A percentile compares a stretch with the other conserved stretches of the same genome.
Conservation (phyloP, 2,329 filamentous ascomycete genomes). For the Rhinocladiella similis region DNA sequence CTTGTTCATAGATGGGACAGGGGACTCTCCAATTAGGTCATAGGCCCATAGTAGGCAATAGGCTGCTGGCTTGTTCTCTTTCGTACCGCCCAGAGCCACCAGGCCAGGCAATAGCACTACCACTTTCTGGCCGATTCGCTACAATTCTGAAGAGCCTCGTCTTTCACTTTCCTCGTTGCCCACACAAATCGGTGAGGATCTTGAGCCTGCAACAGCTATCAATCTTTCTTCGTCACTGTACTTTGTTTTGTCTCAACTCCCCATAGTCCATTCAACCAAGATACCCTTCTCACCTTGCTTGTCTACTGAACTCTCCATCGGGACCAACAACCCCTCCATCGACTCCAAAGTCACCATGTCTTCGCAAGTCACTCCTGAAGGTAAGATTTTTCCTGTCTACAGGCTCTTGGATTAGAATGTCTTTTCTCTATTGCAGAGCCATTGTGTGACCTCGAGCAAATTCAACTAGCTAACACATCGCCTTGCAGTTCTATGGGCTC, state of each 20-base stretch:
- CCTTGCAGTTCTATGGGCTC: constrained; percentile 85
- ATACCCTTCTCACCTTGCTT: neutral
- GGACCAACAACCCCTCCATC: constrained; percentile 10
- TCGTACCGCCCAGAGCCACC: no score
- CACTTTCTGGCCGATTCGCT: constrained; percentile 22
- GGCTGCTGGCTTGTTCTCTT: no score
- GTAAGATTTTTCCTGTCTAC: constrained; percentile 36
- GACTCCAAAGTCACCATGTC: constrained; percentile 33
- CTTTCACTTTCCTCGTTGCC: constrained; percentile 8
- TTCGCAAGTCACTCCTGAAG: constrained; percentile 46
- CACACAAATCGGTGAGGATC: constrained; percentile 15
- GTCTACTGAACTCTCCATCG: constrained; percentile 4
- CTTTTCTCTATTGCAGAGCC: neutral
- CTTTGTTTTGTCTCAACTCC: constrained; percentile 24
- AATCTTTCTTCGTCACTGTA: constrained; percentile 9
- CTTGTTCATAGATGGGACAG: no score
- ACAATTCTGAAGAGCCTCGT: constrained; percentile 26
- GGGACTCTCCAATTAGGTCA: no score
- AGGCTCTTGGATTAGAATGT: constrained; percentile 25
- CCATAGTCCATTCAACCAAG: constrained; percentile 23
- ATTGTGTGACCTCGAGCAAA: neutral
- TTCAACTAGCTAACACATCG: constrained; percentile 4
- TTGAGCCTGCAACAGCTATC: constrained; percentile 10
- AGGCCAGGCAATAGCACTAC: no score
- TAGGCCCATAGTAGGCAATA: no score